Base-by-base conservation (phyloP, 176 grass and related monocot species). In the Oryza meyeriana region DNA sequence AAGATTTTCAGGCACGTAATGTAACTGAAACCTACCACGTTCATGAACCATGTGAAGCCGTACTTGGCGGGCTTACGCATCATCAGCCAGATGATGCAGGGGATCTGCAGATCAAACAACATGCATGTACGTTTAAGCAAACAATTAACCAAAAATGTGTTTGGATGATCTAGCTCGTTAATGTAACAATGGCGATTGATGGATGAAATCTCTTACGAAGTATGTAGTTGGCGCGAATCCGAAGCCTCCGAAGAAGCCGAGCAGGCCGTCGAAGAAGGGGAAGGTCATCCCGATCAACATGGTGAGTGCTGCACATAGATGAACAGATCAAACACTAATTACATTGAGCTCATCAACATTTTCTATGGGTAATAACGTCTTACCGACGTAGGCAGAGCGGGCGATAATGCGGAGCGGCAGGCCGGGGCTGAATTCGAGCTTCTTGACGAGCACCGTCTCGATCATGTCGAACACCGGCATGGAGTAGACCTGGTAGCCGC, bases 71-170 rank as follows among this genome's bases (percentile, higher is more conserved):
- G 90, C 68, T 92, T 92, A 11, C 75, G 34, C 67, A 92, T 28
- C 10, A 85, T 78, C 1, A 92, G 83, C 90, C 90, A 92, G 40
- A 92, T 89, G 20, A 92, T 81, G 90, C 90, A 89, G 47, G 90
- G 90, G 71, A 45, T 45, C 42, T 45, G 39, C 8, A 41, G 39
- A 41, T 41, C 10, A 45, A 45, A 45, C 13, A 45, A 16, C 41
- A n/a, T n/a, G 32, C 35, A 45, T 45, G 13, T 4, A 45, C 13
- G 16, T 16, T 16, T 45, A 45, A 45, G 42, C 13, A 45, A 45
- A 45, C 42, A 44, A 44, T 44, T 44, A 44, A 36, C 35, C 32
- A 33, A 33, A 4, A 33, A 33, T 33, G 32, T 4, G 32, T 33
- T 33, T 33, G 32, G 32, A 33, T 2, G 32, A 33, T 2, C 32